Conservation (phyloP, 345 rosid species). For the Eucalyptus dawsonii region DNA sequence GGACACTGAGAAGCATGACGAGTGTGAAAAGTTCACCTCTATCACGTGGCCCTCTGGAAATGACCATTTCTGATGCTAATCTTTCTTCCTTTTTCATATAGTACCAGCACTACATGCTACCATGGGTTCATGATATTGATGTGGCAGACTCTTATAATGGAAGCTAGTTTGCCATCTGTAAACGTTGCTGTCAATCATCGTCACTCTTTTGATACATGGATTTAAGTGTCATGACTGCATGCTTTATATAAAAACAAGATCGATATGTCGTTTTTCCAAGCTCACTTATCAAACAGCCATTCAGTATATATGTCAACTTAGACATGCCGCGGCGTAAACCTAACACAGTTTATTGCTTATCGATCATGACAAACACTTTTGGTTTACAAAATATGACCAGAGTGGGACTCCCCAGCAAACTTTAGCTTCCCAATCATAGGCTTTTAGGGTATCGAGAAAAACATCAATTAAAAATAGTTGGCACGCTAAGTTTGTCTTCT, state of each 20-base stretch:
- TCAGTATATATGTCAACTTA: neutral
- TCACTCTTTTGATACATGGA: neutral
- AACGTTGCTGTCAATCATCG: neutral
- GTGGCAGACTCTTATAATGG: neutral
- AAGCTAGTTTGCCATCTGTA: neutral
- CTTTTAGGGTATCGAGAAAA: neutral
- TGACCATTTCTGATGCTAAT: slow-evolving; percentile 14
- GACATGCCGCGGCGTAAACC: neutral
- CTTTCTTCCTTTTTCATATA: neutral
- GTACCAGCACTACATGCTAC: neutral
- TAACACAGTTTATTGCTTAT: neutral
- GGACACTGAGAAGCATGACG: slow-evolving; percentile 5
- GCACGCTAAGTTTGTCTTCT: neutral
- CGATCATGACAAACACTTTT: neutral
- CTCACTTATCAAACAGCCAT: neutral
- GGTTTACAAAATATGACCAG: neutral
- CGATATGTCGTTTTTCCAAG: neutral
- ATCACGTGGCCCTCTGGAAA: slow-evolving; percentile 48
- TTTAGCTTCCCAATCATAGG: neutral
- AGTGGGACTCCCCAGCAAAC: neutral
- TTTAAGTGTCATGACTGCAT: neutral
- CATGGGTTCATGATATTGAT: neutral
- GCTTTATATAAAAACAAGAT: too few species aligned
- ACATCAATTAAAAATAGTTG: neutral
- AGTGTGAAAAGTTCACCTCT: slow-evolving; percentile 12